Base-by-base conservation (phyloP, 768 basidiomycete genomes). In the Boletus sensibilis region DNA sequence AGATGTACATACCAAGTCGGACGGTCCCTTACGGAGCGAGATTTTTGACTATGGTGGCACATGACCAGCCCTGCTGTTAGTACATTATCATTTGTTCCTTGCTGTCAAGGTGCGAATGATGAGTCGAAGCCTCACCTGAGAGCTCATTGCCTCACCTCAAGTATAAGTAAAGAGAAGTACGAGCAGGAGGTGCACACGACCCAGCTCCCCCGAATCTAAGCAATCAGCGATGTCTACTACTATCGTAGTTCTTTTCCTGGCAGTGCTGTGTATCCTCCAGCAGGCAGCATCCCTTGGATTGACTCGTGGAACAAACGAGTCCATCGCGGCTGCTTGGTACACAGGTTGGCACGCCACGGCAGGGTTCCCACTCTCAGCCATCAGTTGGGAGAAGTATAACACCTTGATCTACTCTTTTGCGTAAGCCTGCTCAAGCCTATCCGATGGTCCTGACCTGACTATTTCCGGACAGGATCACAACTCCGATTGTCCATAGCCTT, bases 351-450 rank as follows among this genome's bases (percentile, higher is more conserved):
- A 88, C 65, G 77, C 80, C 14, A 69, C 67, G 11, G 64, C 71
- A 16, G 75, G 76, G 1, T 85, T 84, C 61, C 76, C 85, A 4
- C 72, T 85, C 18, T 74, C 76, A 10, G 74, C 76, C 18, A 69
- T 90, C 58, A 81, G 76, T 58, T 90, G 88, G 87, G 71, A 73
- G 18, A 88, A 87, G 70, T 90, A 88, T 67, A 87, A 81, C 18
- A 77, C 82, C 18, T 55, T 87, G 43, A 82, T 80, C 14, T 90
- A 88, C 69, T 76, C 87, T 0, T 90, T 90, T 60, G 87, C 85
- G 78, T 76, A 63, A 70, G 78, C 68, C 25, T 16, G 14, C 29
- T 34, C 23, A 31, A 35, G 23, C 25, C 12, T 25, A 23, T 25
- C 31, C 27, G 27, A 27, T 27, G 10, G 10, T 29, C n/a, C 18